Base-by-base conservation (phyloP, 441 rosid species). In the Croton laevigatus region DNA sequence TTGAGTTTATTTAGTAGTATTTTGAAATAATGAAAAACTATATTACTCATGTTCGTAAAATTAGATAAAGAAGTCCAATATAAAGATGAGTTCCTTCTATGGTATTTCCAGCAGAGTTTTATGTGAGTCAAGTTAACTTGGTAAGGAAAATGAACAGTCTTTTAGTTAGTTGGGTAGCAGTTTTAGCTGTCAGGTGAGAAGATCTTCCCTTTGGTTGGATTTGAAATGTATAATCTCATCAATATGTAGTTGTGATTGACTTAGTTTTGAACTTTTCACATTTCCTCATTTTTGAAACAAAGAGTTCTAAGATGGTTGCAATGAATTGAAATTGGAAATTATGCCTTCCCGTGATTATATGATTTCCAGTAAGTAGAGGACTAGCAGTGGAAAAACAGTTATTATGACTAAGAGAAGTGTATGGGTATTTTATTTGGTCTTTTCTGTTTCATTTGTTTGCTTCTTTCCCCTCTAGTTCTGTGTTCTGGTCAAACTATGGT, bases 101-200 rank as follows among this genome's bases (percentile, higher is more conserved):
- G 53, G 52, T 44, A 3, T 44, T 62, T 62, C 37, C 61, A 66
- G 60, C 49, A 53, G n/a, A n/a, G 19, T 11, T 20, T 66, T 32
- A 52, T 54, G 16, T 14, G 36, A 23, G 67, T 44, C 37, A 63
- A 38, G 7, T 27, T 27, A 27, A 67, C 20, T 36, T 20, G 17
- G 16, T 38, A 14, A 22, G 22, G 23, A 10, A 68, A n/a, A 55
- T 14, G 46, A 55, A n/a, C 61, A 58, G 14, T 52, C 20, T 52
- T 13, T 13, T n/a, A 42, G 34, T 52, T 36, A 37, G n/a, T 27
- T 7, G 17, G 17, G 49, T 40, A 44, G 66, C 66, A 40, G 16
- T 62, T 62, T 62, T 62, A 5, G 27, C 48, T 19, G 34, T 10
- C 34, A 16, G 17, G 19, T 49, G 19, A 49, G 53, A 61, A 38